Evolutionary conservation across 139 green algal species (phyloP), one percentile per base, ranked within the genome.

Genomic region (Desmodesmus armatus): DNA sequence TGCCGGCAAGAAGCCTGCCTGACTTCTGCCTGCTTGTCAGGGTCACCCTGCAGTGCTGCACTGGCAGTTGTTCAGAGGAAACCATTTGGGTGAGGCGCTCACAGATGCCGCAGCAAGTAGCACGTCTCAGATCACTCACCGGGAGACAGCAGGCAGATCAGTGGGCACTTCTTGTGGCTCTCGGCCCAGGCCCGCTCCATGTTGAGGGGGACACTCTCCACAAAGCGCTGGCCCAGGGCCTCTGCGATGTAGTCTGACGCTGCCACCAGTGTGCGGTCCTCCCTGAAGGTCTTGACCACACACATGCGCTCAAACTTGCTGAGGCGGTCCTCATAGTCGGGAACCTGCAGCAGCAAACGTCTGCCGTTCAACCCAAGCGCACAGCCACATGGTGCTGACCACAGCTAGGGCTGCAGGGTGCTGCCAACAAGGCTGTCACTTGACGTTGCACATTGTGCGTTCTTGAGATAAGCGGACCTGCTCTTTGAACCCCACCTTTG

Each of bases 101-200:
- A n/a, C n/a, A n/a, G n/a, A n/a, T n/a, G n/a, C 0, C 27, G 27
- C 37, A 60, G 25, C 70, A 7, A 9, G 17, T 23, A 23, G 25
- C 39, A 13, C n/a, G n/a, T n/a, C n/a, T n/a, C n/a, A n/a, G n/a
- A n/a, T 7, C 35, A 25, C 67, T 51, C 27, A 82, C 76, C 94
- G 5, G 93, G 91, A 5, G 94, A 98, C 62, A 99, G 92, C 83
- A 99, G 92, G 93, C 95, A 99, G 87, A 99, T 98, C 49, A 99
- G 86, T 33, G 92, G 96, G 82, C 83, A 93, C 47, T 85, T 87
- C 17, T 89, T 85, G 47, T 85, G 72, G 44, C 66, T 91, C 81
- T 97, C 94, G 23, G 62, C 60, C 90, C 89, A 95, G 17, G 92
- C 92, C 1, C 72, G 77, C 85, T 98, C 95, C 94, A 99, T 96